A percentile compares a stretch with the other conserved stretches of the same genome.
These are phyloP conservation scores for Ulota crispa DNA, from an alignment of 225 moss, liverwort and hornwort genomes.

Conservation along the genomic window DNA sequence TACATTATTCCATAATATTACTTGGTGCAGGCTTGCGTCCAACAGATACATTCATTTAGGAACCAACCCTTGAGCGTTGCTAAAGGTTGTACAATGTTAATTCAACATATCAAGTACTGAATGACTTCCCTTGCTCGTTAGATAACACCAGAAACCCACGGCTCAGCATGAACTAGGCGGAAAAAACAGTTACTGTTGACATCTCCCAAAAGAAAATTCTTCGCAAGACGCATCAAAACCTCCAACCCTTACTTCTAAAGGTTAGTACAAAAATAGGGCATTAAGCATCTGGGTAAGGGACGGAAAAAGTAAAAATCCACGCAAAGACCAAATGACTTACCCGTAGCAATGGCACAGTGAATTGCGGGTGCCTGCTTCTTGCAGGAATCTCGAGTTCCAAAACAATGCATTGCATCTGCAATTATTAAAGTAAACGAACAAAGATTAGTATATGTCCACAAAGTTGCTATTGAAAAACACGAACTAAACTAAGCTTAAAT, in stretches of 20 bases:
- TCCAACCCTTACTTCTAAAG: neutral
- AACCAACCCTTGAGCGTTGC: neutral
- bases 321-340: constrained; percentile 33
- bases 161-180: neutral
- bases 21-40: neutral
- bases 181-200: neutral
- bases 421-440: neutral
- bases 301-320: neutral
- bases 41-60: neutral
- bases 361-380: constrained; percentile 77
- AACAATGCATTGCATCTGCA: constrained; percentile 79
- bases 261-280: neutral
- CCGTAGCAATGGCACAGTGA: constrained; percentile 79
- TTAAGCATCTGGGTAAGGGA: neutral
- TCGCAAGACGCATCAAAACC: constrained; percentile 8
- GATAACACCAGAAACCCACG: neutral
- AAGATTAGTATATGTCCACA: neutral
- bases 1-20: neutral
- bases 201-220: constrained; percentile 1
- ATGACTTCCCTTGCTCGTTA: neutral
- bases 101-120: neutral
- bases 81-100: neutral
- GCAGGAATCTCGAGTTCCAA: constrained; percentile 85
- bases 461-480: constrained; percentile 5
- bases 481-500: neutral